These are phyloP conservation scores for Scytalidium lignicola DNA, from an alignment of 2,329 filamentous ascomycete genomes.

Conservation along the genomic window DNA sequence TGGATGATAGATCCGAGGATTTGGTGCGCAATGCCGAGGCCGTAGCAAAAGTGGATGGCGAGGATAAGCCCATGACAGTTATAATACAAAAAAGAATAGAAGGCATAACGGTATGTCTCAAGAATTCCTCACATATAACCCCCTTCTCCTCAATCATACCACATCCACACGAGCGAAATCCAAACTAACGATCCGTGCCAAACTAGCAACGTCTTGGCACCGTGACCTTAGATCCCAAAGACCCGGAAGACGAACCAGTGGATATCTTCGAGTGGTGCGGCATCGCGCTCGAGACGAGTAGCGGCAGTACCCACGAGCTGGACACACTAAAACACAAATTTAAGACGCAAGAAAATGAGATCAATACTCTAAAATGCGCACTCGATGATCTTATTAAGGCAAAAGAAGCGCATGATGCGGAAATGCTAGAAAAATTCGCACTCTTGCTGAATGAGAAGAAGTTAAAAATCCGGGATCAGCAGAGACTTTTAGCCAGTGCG, in stretches of 20 bases:
- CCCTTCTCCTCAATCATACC: background rate
- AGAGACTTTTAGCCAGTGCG: constrained; percentile 45
- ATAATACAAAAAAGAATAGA: constrained; percentile 60
- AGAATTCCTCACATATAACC: background rate
- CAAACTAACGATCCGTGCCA: background rate
- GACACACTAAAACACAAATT: constrained; percentile 33
- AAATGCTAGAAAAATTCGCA: constrained; percentile 64
- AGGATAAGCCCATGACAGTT: constrained; percentile 49
- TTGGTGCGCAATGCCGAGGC: constrained; percentile 59
- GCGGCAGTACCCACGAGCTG: constrained; percentile 10
- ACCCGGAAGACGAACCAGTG: constrained; percentile 47
- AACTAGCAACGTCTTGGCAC: constrained; percentile 63
- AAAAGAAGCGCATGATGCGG: constrained; percentile 62
- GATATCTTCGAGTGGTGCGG: constrained; percentile 68
- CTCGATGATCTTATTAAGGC: constrained; percentile 60
- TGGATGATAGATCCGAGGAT: constrained; percentile 38
- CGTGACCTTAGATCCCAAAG: constrained; percentile 50
- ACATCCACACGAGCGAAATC: background rate
- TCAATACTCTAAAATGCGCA: constrained; percentile 55
- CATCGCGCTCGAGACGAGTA: constrained; percentile 40
- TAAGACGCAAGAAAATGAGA: constrained; percentile 46
- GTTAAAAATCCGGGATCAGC: constrained; percentile 70
- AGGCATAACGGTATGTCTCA: constrained; percentile 58
- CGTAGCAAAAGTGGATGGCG: constrained; percentile 49
- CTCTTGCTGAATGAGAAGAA: constrained; percentile 75